Conservation (phyloP, 2,329 filamentous ascomycete genomes). For the Botryotinia narcissicola region DNA sequence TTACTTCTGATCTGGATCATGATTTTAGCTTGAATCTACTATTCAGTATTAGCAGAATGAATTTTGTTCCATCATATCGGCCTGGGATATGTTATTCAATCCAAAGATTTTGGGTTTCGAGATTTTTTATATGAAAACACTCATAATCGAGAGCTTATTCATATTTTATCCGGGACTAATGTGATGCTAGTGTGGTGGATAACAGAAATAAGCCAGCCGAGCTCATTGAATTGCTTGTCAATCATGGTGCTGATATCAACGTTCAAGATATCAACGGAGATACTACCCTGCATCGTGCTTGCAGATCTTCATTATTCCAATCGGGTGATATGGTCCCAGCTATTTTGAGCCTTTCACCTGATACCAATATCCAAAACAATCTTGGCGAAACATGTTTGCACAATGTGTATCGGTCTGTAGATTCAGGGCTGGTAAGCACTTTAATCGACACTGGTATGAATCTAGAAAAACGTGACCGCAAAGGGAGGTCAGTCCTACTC, state of each 20-base stretch:
- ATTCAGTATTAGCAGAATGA: neutral
- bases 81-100: neutral
- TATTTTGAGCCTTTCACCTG: neutral
- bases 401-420: neutral
- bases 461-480: neutral
- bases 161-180: neutral
- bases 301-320: neutral
- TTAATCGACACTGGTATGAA: conserved; percentile 4
- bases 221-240: conserved; percentile 6
- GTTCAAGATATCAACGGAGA: conserved; percentile 16
- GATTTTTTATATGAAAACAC: neutral
- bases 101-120: neutral
- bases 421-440: neutral
- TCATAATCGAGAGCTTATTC: neutral
- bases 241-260: conserved; percentile 24
- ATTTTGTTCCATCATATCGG: neutral
- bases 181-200: neutral
- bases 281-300: conserved; percentile 21
- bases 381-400: conserved; percentile 5
- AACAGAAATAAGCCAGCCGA: neutral
- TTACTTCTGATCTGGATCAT: no score
- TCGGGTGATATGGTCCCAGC: accelerated
- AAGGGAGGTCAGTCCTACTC: neutral
- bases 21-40: neutral
- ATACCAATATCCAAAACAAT: conserved; percentile 8